These are phyloP conservation scores for Tolypocladium endophyticum DNA, from an alignment of 2,329 filamentous ascomycete genomes.

Conservation along the genomic window DNA sequence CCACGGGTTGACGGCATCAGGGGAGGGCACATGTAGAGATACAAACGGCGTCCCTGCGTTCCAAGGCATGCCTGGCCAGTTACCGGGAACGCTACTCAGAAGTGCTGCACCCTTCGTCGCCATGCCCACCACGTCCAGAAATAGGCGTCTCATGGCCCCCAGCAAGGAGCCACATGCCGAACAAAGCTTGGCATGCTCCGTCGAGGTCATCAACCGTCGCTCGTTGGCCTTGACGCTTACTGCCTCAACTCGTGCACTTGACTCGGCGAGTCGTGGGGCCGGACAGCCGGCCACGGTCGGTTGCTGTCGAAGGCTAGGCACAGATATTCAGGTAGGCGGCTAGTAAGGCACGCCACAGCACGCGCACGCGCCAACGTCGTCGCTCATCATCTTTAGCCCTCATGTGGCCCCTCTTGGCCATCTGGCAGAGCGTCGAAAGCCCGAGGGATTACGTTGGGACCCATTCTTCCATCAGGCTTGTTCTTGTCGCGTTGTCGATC, in stretches of 20 bases:
- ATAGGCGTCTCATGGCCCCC: conserved; percentile 7
- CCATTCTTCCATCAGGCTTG: background rate
- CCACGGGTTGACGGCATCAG: background rate
- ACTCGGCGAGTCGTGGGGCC: conserved; percentile 1
- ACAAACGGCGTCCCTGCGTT: background rate
- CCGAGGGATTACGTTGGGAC: background rate
- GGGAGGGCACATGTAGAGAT: background rate
- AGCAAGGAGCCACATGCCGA: conserved; percentile 14
- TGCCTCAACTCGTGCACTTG: background rate
- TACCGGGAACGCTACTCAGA: background rate
- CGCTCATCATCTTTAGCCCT: background rate
- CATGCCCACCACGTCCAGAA: conserved; percentile 10
- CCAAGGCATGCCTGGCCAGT: background rate
- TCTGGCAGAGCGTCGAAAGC: background rate
- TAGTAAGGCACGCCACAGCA: background rate
- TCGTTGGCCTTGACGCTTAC: background rate
- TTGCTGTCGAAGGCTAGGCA: conserved; percentile 1
- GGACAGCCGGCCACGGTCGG: background rate
- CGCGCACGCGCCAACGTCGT: background rate
- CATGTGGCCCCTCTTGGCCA: background rate
- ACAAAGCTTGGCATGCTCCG: conserved; percentile 15
- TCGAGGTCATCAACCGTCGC: background rate
- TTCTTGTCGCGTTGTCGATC: background rate
- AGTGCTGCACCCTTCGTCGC: conserved; percentile 1
- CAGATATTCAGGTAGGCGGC: background rate